These are phyloP conservation scores for Cercospora sp. DNA, from an alignment of 2,329 filamentous ascomycete genomes.

Conservation along the genomic window DNA sequence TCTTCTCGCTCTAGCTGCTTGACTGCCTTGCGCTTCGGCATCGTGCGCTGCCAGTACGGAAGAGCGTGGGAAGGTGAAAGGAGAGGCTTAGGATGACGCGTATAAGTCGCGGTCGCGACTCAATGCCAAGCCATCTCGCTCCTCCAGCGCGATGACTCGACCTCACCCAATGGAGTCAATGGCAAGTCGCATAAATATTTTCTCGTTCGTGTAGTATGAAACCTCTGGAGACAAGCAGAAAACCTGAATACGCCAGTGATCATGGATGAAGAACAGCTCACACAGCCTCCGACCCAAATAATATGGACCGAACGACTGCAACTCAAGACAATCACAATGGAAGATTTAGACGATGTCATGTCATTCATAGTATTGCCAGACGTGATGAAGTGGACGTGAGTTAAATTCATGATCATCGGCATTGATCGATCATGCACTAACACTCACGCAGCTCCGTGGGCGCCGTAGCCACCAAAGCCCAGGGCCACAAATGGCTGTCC, in stretches of 20 bases:
- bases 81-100: constrained; percentile 10
- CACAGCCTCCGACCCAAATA: constrained; percentile 19
- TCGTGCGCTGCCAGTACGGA: constrained; percentile 11
- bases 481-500: constrained; percentile 42
- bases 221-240: not conserved
- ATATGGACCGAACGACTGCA: constrained; percentile 26
- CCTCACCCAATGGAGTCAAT: not conserved
- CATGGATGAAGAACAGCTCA: constrained; percentile 14
- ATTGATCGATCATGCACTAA: constrained; percentile 20
- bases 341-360: constrained; percentile 35
- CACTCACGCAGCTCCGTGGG: constrained; percentile 41
- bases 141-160: not conserved
- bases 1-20: constrained; percentile 19
- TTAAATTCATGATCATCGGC: too few species aligned
- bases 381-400: constrained; percentile 62
- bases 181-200: not conserved
- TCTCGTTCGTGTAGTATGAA: not conserved
- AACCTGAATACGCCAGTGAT: not conserved
- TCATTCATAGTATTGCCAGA: constrained; percentile 58
- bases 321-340: constrained; percentile 26
- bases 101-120: constrained; percentile 15
- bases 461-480: constrained; percentile 21
- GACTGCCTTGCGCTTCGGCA: constrained; percentile 33
- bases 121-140: not conserved
- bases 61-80: not conserved